These are phyloP conservation scores for Lactarius tabidus DNA, from an alignment of 768 basidiomycete species.

Conservation along the genomic window DNA sequence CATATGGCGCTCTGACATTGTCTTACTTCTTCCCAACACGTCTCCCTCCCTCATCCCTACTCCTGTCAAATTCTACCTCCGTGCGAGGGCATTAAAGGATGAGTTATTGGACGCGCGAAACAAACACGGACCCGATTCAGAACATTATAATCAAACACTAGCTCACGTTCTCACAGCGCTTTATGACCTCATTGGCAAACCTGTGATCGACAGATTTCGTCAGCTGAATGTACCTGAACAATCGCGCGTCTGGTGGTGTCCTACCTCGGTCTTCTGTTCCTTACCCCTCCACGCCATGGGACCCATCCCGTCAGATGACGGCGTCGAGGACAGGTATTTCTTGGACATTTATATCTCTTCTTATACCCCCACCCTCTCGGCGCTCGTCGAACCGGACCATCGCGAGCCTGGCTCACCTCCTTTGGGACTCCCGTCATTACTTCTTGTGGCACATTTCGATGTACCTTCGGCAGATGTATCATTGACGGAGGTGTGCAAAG, in stretches of 20 bases:
- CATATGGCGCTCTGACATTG: not conserved
- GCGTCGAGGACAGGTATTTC: not conserved
- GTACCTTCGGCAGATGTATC: not conserved
- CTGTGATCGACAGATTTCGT: no score
- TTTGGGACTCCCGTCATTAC: not conserved
- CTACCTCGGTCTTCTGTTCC: not conserved
- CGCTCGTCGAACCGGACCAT: not conserved
- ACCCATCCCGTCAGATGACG: not conserved
- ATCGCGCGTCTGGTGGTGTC: no score
- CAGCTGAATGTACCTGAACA: no score
- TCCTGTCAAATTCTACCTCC: not conserved
- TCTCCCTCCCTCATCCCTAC: not conserved
- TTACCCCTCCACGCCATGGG: slow-evolving; percentile 23
- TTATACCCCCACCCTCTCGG: not conserved
- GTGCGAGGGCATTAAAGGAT: not conserved
- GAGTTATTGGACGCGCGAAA: not conserved
- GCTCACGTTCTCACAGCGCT: no score
- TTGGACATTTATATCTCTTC: slow-evolving; percentile 9
- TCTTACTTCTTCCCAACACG: not conserved
- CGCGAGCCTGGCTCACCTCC: not conserved
- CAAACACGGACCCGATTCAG: not conserved
- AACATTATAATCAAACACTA: not conserved
- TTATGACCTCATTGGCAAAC: no score
- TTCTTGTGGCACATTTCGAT: not conserved
- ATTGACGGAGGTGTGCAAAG: not conserved